A percentile compares a stretch with the other conserved stretches of the same genome.
Evolutionary conservation across 768 basidiomycete species (phyloP).

Genomic region (Lyophyllum shimeji): DNA sequence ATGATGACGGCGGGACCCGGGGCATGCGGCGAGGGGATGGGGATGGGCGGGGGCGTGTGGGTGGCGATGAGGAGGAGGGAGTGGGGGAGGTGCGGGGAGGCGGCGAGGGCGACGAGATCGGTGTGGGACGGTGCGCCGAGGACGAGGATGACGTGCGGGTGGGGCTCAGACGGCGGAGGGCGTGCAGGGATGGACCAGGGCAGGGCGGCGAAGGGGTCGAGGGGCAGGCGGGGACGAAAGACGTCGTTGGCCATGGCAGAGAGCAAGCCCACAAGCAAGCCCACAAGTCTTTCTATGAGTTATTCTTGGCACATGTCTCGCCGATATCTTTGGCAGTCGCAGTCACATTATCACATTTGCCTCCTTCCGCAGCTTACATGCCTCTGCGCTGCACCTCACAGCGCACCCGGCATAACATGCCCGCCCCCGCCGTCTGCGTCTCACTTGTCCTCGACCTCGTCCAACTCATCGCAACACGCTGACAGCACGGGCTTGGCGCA

Average conservation of each 20-base stretch:
- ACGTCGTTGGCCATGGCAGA: slow-evolving; percentile 20
- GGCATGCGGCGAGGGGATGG: slow-evolving; percentile 10
- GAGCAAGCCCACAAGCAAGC: too few species aligned
- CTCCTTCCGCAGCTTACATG: neutral
- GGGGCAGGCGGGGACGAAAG: slow-evolving; percentile 36
- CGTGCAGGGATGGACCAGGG: slow-evolving; percentile 27
- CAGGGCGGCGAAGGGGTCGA: slow-evolving; percentile 32
- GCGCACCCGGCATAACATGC: too few species aligned
- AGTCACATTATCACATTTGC: neutral
- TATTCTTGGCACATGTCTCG: too few species aligned
- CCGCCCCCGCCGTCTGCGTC: too few species aligned
- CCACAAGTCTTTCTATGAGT: neutral
- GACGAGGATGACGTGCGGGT: slow-evolving; percentile 34
- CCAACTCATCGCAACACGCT: too few species aligned
- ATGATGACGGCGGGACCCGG: slow-evolving; percentile 26
- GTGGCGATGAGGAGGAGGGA: slow-evolving; percentile 43
- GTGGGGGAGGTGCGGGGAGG: slow-evolving; percentile 29
- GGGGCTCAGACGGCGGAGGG: slow-evolving; percentile 13
- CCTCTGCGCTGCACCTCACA: too few species aligned
- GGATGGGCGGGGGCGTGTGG: slow-evolving; percentile 32
- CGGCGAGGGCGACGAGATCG: slow-evolving; percentile 36
- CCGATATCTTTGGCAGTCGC: neutral
- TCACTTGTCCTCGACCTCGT: too few species aligned
- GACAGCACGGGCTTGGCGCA: too few species aligned
- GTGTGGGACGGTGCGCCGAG: slow-evolving; percentile 35